A percentile compares a stretch with the other conserved stretches of the same genome.
These are phyloP conservation scores for Hanseniaspora clermontiae DNA, from an alignment of 805 yeast species.

Conservation along the genomic window DNA sequence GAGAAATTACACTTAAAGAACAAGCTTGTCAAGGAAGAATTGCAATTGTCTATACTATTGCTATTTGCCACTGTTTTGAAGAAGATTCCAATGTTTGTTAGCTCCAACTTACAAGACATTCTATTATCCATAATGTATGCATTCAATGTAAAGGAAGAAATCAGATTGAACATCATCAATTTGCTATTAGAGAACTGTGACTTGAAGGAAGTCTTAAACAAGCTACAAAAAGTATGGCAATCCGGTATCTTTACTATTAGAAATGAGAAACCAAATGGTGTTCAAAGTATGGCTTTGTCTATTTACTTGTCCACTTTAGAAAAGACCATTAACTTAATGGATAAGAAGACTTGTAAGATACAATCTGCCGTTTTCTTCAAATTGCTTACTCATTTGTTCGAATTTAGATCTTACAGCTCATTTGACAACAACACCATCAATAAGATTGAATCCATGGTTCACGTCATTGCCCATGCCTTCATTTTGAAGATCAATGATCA, in stretches of 20 bases:
- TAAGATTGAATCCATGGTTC: conserved; percentile 67
- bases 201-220: conserved; percentile 44
- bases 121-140: conserved; percentile 47
- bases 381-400: conserved; percentile 59
- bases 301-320: conserved; percentile 59
- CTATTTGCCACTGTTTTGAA: conserved; percentile 63
- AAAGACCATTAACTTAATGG: conserved; percentile 48
- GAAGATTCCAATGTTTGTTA: conserved; percentile 75
- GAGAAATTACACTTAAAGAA: conserved; percentile 15
- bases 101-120: conserved; percentile 52
- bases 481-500: conserved; percentile 90
- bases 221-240: conserved; percentile 54
- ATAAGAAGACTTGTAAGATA: conserved; percentile 61
- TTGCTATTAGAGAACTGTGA: conserved; percentile 57
- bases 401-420: conserved; percentile 44
- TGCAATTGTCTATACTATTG: conserved; percentile 61
- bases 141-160: conserved; percentile 42
- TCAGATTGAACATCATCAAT: conserved; percentile 51
- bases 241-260: conserved; percentile 22
- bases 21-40: conserved; percentile 10
- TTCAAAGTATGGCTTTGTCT: conserved; percentile 43
- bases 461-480: conserved; percentile 56
- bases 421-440: conserved; percentile 64
- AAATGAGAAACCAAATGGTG: conserved; percentile 20
- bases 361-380: conserved; percentile 57